Conservation (phyloP, 2,329 filamentous ascomycete genomes). For the Scolecobasidium constrictum region DNA sequence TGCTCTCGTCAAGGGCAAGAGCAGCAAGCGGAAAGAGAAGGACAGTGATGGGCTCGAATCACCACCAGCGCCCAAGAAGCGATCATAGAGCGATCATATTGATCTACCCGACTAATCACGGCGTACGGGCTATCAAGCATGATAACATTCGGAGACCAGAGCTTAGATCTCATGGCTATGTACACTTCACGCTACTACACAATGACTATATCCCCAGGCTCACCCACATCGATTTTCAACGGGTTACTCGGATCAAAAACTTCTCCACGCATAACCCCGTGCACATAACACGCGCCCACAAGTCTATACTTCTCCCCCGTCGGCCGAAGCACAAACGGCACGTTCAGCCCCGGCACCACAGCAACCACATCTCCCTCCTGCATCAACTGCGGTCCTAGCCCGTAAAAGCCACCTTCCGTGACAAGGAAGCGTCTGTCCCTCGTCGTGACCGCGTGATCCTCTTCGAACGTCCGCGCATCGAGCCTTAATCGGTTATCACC, state of each 20-base stretch:
- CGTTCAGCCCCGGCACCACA: not conserved
- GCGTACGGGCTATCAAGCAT: too few relatives aligned
- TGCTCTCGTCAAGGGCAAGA: constrained; percentile 30
- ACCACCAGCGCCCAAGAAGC: constrained; percentile 2
- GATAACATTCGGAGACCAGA: too few relatives aligned
- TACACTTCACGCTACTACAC: too few relatives aligned
- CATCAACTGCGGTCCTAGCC: constrained; percentile 3
- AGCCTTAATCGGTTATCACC: not conserved
- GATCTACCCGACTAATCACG: too few relatives aligned
- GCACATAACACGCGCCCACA: constrained; percentile 5
- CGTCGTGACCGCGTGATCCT: constrained; percentile 1
- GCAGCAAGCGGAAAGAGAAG: constrained; percentile 30
- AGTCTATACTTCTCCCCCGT: constrained; percentile 1
- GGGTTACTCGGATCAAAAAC: not conserved
- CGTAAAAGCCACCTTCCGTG: constrained; percentile 6
- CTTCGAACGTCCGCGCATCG: constrained; percentile 2
- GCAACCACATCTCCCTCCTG: not conserved
- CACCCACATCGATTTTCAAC: not conserved
- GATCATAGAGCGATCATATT: too few relatives aligned
- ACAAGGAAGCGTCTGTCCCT: not conserved
- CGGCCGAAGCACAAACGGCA: constrained; percentile 4
- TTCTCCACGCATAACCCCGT: constrained; percentile 1
- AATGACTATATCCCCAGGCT: not conserved
- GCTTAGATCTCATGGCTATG: too few relatives aligned
- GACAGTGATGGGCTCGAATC: constrained; percentile 8